Base-by-base conservation (phyloP, 495 filamentous ascomycete species). In the Opeltia flavorubescens region DNA sequence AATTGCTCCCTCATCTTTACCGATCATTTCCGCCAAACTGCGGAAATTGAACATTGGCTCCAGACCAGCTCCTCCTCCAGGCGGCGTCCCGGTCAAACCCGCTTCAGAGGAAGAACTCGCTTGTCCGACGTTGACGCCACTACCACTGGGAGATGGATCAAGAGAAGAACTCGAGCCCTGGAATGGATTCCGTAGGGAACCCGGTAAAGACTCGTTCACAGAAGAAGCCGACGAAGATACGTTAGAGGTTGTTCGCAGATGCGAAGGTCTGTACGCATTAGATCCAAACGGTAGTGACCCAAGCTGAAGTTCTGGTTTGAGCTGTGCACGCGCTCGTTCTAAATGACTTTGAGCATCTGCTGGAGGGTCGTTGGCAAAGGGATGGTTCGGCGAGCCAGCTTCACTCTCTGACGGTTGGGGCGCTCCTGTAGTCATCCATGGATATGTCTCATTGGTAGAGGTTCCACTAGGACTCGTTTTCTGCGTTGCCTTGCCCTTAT, bases 11-110 rank as follows among this genome's bases (percentile, higher is more conserved):
- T 80, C 76, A 44, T 83, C 79, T 27, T 77, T 67, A 3, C 80
- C 84, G 45, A 95, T 87, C 56, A 94, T 82, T 49, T 82, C 84
- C 3, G 84, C 84, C 23, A 95, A 67, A 53, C 86, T 94, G 45
- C 84, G 69, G 55, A 95, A 95, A 61, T 93, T 94, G 66, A 94
- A 89, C 77, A 94, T 77, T 2, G 84, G 77, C 54, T 95, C 89
- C 0, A 67, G 61, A 39, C 75, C 72, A 1, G 72, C 64, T 50
- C 68, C 75, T 21, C 67, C 73, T 6, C 71, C 74, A 44, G 67
- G 64, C 20, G 59, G 57, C n/a, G 63, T 50, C 52, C 42, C 53
- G 49, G 62, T 34, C 51, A 52, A 60, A 60, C 43, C 57, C 63
- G 57, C 61, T 75, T 54, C 65, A 23, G 55, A 53, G 1, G 55